Evolutionary conservation across 1,284 basidiomycete genomes (phyloP).

Genomic region (Ceratobasidium sp.): DNA sequence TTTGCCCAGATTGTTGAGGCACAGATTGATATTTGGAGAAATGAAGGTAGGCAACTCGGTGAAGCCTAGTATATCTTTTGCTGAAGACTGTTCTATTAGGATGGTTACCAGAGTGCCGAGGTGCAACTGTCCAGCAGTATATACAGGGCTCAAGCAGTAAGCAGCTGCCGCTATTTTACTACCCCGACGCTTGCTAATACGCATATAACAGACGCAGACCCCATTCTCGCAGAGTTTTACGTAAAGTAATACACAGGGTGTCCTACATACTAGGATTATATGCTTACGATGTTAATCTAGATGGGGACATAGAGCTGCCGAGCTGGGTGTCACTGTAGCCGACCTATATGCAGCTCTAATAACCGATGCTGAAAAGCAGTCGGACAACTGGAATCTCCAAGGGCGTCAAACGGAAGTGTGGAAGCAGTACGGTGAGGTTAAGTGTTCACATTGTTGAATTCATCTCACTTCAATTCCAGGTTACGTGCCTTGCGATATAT

Average conservation of each 20-base stretch:
- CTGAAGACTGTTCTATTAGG: conserved; percentile 52
- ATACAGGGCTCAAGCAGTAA: conserved; percentile 72
- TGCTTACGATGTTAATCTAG: not conserved
- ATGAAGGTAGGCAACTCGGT: conserved; percentile 61
- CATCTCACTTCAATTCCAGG: conserved; percentile 52
- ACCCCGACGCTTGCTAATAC: not conserved
- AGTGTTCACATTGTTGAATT: not conserved
- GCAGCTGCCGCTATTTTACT: conserved; percentile 47
- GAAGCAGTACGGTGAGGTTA: conserved; percentile 61
- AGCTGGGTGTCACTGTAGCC: conserved; percentile 60
- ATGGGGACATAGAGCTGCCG: conserved; percentile 55
- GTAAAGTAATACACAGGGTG: conserved; percentile 62
- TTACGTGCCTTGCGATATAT: conserved; percentile 65
- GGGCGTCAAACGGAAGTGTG: conserved; percentile 68
- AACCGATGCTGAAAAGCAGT: conserved; percentile 67
- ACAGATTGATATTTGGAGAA: conserved; percentile 71
- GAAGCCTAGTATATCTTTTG: not conserved
- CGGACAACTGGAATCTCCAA: conserved; percentile 70
- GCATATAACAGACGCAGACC: conserved; percentile 63
- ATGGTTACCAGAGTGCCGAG: conserved; percentile 72
- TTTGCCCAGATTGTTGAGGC: conserved; percentile 68
- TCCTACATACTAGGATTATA: not conserved
- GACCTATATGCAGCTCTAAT: conserved; percentile 66
- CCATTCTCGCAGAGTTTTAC: conserved; percentile 71
- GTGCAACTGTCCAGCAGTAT: conserved; percentile 60